Evolutionary conservation across 2,329 filamentous ascomycete species (phyloP).

Genomic region (Bipolaris sorokiniana): DNA sequence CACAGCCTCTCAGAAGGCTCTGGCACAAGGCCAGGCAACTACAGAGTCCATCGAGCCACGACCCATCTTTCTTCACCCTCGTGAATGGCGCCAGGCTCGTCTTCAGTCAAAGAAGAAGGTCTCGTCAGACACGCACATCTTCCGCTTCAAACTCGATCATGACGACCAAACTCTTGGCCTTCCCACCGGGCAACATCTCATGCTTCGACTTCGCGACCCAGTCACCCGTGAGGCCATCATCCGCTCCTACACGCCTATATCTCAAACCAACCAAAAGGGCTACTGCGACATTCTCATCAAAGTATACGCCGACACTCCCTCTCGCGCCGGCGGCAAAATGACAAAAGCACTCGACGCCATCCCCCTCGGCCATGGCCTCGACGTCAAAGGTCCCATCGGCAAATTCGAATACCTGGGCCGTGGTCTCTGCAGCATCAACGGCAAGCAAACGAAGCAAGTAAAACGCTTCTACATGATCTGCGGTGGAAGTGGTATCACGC

Average conservation of each 20-base stretch:
- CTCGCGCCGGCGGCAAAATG: slow-evolving; percentile 75
- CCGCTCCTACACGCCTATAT: slow-evolving; percentile 85
- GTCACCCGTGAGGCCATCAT: slow-evolving; percentile 75
- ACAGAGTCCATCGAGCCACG: slow-evolving; percentile 56
- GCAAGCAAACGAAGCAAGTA: slow-evolving; percentile 62
- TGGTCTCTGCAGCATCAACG: slow-evolving; percentile 68
- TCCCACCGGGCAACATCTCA: slow-evolving; percentile 83
- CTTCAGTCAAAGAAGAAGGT: slow-evolving; percentile 72
- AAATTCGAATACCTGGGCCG: slow-evolving; percentile 79
- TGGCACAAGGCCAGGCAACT: slow-evolving; percentile 57
- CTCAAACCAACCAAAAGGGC: slow-evolving; percentile 66
- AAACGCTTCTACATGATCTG: slow-evolving; percentile 84
- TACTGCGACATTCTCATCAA: slow-evolving; percentile 80
- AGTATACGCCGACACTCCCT: slow-evolving; percentile 70
- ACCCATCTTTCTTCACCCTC: slow-evolving; percentile 72
- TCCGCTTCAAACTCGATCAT: slow-evolving; percentile 80
- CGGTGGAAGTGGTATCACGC: slow-evolving; percentile 89
- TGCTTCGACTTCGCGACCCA: slow-evolving; percentile 79
- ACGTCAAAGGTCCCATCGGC: slow-evolving; percentile 88
- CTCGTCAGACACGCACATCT: slow-evolving; percentile 80
- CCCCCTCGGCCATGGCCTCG: slow-evolving; percentile 73
- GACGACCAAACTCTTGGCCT: slow-evolving; percentile 73
- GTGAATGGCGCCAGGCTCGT: slow-evolving; percentile 74
- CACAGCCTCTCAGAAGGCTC: slow-evolving; percentile 60
- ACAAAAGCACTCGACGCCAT: slow-evolving; percentile 77